Percentiles rank a stretch among this genome's conserved stretches.
Evolutionary conservation across 2,329 filamentous ascomycete genomes (phyloP).

Genomic region (Aspergillus sp.): DNA sequence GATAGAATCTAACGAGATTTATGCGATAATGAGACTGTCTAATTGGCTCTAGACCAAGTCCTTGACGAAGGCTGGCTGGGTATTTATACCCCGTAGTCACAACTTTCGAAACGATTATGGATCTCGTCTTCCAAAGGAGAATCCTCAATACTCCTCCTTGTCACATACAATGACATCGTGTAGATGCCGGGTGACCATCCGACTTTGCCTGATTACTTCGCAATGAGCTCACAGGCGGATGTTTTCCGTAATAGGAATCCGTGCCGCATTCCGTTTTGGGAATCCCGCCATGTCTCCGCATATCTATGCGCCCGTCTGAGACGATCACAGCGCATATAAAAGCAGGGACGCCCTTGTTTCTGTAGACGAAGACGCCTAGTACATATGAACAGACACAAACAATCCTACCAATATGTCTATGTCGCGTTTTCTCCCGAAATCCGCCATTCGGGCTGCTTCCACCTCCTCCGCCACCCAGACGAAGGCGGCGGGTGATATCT

Average conservation of each 20-base stretch:
- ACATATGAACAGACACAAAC: neutral
- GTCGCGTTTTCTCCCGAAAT: conserved; percentile 29
- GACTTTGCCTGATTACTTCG: neutral
- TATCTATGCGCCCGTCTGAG: conserved; percentile 2
- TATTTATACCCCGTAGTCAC: too few relatives aligned
- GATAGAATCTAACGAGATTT: neutral
- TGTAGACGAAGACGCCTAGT: neutral
- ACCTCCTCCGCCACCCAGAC: conserved; percentile 31
- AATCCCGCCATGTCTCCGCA: conserved; percentile 11
- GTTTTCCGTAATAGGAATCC: conserved; percentile 5
- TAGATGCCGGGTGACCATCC: neutral
- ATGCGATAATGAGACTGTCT: neutral
- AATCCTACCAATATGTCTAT: conserved; percentile 22
- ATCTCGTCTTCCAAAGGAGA: too few relatives aligned
- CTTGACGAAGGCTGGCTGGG: too few relatives aligned
- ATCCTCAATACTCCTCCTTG: too few relatives aligned
- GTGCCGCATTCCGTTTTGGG: conserved; percentile 13
- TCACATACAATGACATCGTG: neutral
- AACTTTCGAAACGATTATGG: too few relatives aligned
- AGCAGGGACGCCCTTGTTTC: neutral
- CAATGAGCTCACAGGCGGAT: conserved; percentile 5
- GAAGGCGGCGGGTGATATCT: conserved; percentile 48
- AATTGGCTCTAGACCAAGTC: neutral
- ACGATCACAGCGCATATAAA: conserved; percentile 17
- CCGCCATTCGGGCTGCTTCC: conserved; percentile 28